phyloP scores from a whole-genome alignment of 345 rosid genomes.

The Psidium friedrichsthalianum region DNA sequence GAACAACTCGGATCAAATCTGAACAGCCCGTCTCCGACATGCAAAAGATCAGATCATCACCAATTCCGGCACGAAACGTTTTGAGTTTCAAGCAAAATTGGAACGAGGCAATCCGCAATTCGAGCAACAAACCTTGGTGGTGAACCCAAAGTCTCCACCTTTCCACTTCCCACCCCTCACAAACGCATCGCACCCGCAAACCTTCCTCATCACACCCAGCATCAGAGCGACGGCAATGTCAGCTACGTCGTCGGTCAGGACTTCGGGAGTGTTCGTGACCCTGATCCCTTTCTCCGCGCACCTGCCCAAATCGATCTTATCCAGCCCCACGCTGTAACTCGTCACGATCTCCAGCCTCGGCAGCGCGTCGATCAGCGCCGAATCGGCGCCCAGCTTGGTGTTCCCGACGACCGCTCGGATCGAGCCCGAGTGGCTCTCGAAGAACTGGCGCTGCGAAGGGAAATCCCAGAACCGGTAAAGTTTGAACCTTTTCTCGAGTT shows the following conservation, averaged over 20 bases:
- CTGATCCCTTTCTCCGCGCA: constrained; percentile 48
- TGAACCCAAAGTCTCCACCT: constrained; percentile 22
- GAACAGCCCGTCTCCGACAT: no score
- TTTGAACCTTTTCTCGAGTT: constrained; percentile 33
- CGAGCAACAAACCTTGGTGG: constrained; percentile 34
- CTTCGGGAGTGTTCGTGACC: constrained; percentile 58
- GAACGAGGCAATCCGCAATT: neutral
- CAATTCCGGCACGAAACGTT: neutral
- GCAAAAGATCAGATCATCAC: neutral
- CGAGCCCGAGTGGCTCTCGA: constrained; percentile 11
- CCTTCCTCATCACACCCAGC: constrained; percentile 39
- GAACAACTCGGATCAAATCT: neutral
- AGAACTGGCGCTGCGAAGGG: constrained; percentile 15
- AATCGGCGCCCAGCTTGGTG: constrained; percentile 35
- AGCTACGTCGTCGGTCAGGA: constrained; percentile 59
- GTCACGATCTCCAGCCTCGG: constrained; percentile 53
- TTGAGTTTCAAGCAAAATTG: neutral
- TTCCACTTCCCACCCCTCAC: constrained; percentile 46
- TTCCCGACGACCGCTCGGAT: constrained; percentile 39
- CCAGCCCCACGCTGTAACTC: constrained; percentile 49
- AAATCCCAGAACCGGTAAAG: constrained; percentile 34
- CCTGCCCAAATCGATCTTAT: constrained; percentile 42
- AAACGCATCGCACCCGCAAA: constrained; percentile 34
- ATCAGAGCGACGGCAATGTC: constrained; percentile 49
- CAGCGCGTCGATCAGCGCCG: constrained; percentile 34